Base-by-base conservation (phyloP, 306 rosid genomes). In the Acacia crassicarpa region DNA sequence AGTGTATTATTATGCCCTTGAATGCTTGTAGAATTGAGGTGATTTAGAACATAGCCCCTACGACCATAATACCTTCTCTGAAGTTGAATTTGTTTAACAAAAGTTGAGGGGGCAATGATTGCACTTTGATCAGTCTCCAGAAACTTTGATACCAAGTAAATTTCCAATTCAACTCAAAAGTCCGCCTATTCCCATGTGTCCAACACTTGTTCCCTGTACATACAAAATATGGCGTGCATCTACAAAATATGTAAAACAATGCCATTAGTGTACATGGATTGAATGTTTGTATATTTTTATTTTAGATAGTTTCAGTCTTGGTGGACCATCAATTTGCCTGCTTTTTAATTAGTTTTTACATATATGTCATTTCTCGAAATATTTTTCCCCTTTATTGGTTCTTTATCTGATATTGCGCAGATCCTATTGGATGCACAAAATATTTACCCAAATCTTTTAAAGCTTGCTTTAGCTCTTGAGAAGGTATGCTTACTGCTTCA, bases 381-480 rank as follows among this genome's bases (percentile, higher is more conserved):
- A 40, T 6, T 22, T 22, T 45, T 2, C 44, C 20, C 6, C 2
- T 56, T 70, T 65, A 81, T 11, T 70, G n/a, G 17, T 85, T 59
- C 72, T 23, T 67, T 63, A 20, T 61, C 69, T 81, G 67, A 62
- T 76, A 63, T 76, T 58, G 63, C 75, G 45, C 80, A 95, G 99
- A 95, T 95, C 79, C 90, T 95, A 43, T 84, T 95, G 89, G 97
- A 92, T 51, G 92, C 98, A 40, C 88, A 66, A 41, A 84, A 80
- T 78, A 90, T 92, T 79, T 95, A 95, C 82, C 99, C 98, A 33
- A 92, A 86, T 72, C 94, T 92, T 77, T 93, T 92, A 53, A 93
- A 95, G 91, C 99, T 95, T 79, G 97, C 91, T 38, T 87, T 93
- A 82, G 99, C 99, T 32, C 91, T 95, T 65, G 99, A 95, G 76